phyloP scores from a whole-genome alignment of 768 basidiomycete genomes.

The Agaricus subrufescens region DNA sequence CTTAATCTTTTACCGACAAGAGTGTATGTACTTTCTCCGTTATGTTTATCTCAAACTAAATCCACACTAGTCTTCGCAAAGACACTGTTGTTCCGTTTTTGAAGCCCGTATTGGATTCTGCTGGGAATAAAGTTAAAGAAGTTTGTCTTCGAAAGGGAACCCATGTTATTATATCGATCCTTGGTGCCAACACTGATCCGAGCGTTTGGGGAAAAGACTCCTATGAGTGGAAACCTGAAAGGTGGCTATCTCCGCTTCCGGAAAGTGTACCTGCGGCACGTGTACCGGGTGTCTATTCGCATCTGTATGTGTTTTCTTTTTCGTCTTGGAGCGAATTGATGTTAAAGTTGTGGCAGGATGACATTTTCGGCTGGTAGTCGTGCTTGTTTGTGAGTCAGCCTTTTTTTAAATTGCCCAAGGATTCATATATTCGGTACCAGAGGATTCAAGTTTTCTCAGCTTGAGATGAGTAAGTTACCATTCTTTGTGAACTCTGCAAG shows the following conservation, averaged over 20 bases:
- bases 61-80: constrained; percentile 24
- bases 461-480: constrained; percentile 6
- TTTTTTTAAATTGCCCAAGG: not conserved
- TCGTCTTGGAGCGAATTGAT: not conserved
- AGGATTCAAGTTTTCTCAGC: constrained; percentile 10
- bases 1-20: constrained; percentile 13
- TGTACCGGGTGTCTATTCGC: constrained; percentile 12
- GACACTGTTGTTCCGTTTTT: constrained; percentile 38
- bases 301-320: constrained; percentile 3
- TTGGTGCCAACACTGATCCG: constrained; percentile 33
- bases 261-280: constrained; percentile 3
- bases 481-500: not conserved
- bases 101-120: constrained; percentile 27
- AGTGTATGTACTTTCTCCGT: not conserved
- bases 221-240: constrained; percentile 13
- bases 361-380: constrained; percentile 1
- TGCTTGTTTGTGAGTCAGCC: not conserved
- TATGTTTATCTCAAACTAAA: not conserved
- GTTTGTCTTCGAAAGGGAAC: constrained; percentile 36
- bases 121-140: constrained; percentile 31
- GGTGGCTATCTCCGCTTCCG: constrained; percentile 11
- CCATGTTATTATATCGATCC: constrained; percentile 29
- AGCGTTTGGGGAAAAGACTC: constrained; percentile 10
- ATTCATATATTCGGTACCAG: not conserved
- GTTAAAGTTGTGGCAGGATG: not conserved